Conservation (phyloP, 1,284 basidiomycete genomes). For the Quambalaria eucalypti region DNA sequence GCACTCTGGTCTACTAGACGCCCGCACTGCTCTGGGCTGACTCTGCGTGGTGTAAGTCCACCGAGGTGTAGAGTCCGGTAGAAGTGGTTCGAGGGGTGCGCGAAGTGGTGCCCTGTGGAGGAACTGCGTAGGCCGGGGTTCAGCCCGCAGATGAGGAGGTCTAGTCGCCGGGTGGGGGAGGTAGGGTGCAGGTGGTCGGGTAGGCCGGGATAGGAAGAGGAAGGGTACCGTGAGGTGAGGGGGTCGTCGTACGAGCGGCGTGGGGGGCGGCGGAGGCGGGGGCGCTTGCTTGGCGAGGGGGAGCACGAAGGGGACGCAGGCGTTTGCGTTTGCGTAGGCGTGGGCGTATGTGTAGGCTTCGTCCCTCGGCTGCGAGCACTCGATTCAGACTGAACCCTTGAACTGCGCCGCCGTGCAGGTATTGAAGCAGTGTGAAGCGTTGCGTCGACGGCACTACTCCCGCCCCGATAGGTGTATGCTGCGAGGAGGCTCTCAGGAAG, state of each 20-base stretch:
- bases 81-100: conserved; percentile 25
- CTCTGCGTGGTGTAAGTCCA: conserved; percentile 17
- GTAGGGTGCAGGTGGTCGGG: not conserved
- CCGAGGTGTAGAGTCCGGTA: conserved; percentile 17
- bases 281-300: too few species aligned
- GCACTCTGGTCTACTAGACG: conserved; percentile 9
- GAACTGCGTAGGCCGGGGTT: conserved; percentile 25
- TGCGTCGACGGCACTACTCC: too few species aligned
- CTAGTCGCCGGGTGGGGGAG: not conserved
- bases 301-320: too few species aligned
- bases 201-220: not conserved
- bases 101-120: conserved; percentile 18
- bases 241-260: conserved; percentile 1
- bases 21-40: conserved; percentile 19
- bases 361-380: too few species aligned
- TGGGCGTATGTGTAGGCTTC: too few species aligned
- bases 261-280: too few species aligned
- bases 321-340: too few species aligned
- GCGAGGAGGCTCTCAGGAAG: too few species aligned
- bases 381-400: too few species aligned
- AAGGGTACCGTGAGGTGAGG: not conserved
- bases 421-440: too few species aligned
- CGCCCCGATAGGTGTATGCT: too few species aligned
- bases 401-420: too few species aligned
- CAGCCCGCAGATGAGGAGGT: conserved; percentile 22